Conservation (phyloP, 1,284 basidiomycete species). For the Cutaneotrichosporon daszewskae region DNA sequence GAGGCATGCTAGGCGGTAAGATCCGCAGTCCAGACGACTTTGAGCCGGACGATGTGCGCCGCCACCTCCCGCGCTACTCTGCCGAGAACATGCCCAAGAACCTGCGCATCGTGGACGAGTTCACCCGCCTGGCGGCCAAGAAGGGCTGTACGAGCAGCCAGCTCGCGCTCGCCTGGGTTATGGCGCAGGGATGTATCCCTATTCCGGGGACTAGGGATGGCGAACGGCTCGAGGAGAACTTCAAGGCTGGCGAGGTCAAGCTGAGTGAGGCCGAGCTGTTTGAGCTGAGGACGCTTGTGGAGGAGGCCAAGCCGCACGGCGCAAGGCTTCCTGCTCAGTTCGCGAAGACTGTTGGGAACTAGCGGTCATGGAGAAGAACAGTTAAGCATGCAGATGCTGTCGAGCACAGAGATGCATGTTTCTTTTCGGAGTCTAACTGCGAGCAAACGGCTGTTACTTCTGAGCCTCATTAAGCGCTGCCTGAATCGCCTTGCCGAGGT, state of each 20-base stretch:
- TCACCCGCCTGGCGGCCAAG: conserved; percentile 28
- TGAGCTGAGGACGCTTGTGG: conserved; percentile 34
- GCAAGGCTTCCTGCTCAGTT: too few species aligned
- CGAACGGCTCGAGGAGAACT: conserved; percentile 42
- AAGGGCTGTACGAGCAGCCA: conserved; percentile 45
- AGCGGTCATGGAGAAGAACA: too few species aligned
- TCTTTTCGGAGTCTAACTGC: too few species aligned
- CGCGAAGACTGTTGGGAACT: too few species aligned
- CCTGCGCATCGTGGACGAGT: conserved; percentile 34
- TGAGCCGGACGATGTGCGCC: conserved; percentile 35
- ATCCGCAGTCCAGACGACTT: conserved; percentile 25
- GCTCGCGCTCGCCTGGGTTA: conserved; percentile 49
- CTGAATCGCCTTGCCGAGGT: conserved; percentile 2
- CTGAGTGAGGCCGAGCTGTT: conserved; percentile 34
- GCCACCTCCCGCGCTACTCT: conserved; percentile 35
- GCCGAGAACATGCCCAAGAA: conserved; percentile 44
- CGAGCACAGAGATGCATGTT: too few species aligned
- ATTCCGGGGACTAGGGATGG: conserved; percentile 44
- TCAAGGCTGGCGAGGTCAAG: conserved; percentile 27
- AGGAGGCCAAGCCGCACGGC: conserved; percentile 28
- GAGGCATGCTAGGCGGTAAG: conserved; percentile 36
- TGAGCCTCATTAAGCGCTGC: not conserved
- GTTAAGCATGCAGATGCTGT: too few species aligned
- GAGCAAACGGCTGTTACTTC: too few species aligned
- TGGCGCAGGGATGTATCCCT: conserved; percentile 44